Base-by-base conservation (phyloP, 2,329 filamentous ascomycete genomes). In the Scedosporium dehoogii region DNA sequence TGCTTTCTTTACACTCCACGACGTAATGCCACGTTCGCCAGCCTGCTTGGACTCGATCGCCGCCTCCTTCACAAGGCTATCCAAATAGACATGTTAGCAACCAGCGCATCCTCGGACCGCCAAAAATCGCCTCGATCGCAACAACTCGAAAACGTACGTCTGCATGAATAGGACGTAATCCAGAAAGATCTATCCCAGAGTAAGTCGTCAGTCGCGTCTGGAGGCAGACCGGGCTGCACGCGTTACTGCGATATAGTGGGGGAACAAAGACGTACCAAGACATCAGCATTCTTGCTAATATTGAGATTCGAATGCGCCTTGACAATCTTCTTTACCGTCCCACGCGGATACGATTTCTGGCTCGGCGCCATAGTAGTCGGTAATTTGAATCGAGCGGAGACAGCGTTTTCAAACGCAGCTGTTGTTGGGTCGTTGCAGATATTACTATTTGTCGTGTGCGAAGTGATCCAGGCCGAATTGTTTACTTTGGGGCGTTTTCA, bases 111-210 rank as follows among this genome's bases (percentile, higher is more conserved):
- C 14, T 16, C 25, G 16, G 55, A 5, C 18, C 2, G 5, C 25
- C 12, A 58, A 16, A 38, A n/a, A 33, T 25, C 44, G 41, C 12
- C 6, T 33, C 16, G n/a, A 41, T 23, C 18, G 58, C 3, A 27
- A 6, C 44, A 16, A 14, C 1, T 7, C 27, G 9, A 5, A 6
- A 25, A 46, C 78, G 60, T 73, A 85, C 83, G 77, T 80, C 70
- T 86, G 81, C 83, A 96, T 87, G 68, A 96, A 96, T 1, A 94
- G 79, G 66, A 90, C 84, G 67, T 96, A 96, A 70, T 94, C 86
- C 63, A 96, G 80, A 69, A 90, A 96, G 65, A 96, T 88, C 91
- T 94, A 67, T 58, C n/a, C 62, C 62, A 60, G 64, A 6, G 59
- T 51, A 51, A 23, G 25, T 60, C 63, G 64, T 68, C 21, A 58